Conservation (phyloP, 345 rosid species). For the Clausena lansium region DNA sequence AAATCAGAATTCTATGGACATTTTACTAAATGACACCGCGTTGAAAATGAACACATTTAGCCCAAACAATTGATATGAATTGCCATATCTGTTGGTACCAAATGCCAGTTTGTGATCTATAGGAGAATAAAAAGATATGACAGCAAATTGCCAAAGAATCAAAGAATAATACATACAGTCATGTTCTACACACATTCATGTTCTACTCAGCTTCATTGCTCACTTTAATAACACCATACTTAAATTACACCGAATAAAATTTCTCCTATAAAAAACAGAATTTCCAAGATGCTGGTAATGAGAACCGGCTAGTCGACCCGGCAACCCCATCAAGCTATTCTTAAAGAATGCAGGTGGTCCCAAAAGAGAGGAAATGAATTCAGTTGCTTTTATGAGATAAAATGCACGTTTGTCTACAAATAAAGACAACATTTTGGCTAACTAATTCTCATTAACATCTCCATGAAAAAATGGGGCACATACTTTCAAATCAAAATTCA, state of each 20-base stretch:
- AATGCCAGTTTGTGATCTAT: too few species aligned
- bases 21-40: neutral
- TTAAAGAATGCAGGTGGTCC: neutral
- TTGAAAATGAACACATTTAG: neutral
- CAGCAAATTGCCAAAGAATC: neutral
- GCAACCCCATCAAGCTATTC: neutral
- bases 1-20: neutral
- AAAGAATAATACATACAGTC: neutral
- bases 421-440: slow-evolving; percentile 2
- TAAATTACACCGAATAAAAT: neutral
- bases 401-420: neutral
- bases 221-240: neutral
- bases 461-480: neutral
- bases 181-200: neutral
- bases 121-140: neutral
- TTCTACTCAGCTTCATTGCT: neutral
- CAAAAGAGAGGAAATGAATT: neutral
- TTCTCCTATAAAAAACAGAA: neutral
- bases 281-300: neutral
- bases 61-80: neutral
- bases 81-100: neutral
- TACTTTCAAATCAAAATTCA: neutral
- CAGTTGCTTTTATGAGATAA: neutral
- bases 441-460: neutral
- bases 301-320: neutral